phyloP scores from a whole-genome alignment of 129 eudicot species.

The Ambrosia trifida region DNA sequence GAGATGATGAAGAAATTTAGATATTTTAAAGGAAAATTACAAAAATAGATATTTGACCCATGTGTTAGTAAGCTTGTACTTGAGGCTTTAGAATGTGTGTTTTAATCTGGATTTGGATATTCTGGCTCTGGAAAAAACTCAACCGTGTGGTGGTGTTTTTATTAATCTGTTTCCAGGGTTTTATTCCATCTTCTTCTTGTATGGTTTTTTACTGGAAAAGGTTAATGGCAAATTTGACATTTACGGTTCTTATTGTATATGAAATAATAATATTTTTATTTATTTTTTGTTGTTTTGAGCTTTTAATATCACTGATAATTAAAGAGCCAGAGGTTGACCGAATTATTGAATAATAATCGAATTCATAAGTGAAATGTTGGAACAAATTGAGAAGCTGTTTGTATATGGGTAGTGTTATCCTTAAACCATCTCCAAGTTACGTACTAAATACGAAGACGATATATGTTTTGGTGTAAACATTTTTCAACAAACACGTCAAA shows the following conservation, averaged over 20 bases:
- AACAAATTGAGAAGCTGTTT: no score
- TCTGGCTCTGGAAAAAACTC: conserved; percentile 21
- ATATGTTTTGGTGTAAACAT: no score
- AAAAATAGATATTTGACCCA: no score
- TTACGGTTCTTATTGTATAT: not conserved
- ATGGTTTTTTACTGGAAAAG: conserved; percentile 25
- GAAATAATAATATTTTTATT: not conserved
- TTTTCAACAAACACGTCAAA: no score
- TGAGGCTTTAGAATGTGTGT: not conserved
- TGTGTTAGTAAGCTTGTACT: conserved; percentile 1
- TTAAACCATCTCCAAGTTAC: no score
- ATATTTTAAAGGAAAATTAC: not conserved
- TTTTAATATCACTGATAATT: no score
- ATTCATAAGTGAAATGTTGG: no score
- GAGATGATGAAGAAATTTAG: conserved; percentile 21
- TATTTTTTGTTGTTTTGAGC: not conserved
- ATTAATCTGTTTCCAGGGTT: conserved; percentile 29
- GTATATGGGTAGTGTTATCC: no score
- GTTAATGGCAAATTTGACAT: conserved; percentile 32
- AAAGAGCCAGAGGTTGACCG: no score
- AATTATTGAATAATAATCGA: no score
- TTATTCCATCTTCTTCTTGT: conserved; percentile 23
- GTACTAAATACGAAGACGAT: no score
- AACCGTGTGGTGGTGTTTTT: not conserved
- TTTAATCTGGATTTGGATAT: conserved; percentile 19